Conservation (phyloP, 805 yeast genomes). For the Metschnikowia similis region DNA sequence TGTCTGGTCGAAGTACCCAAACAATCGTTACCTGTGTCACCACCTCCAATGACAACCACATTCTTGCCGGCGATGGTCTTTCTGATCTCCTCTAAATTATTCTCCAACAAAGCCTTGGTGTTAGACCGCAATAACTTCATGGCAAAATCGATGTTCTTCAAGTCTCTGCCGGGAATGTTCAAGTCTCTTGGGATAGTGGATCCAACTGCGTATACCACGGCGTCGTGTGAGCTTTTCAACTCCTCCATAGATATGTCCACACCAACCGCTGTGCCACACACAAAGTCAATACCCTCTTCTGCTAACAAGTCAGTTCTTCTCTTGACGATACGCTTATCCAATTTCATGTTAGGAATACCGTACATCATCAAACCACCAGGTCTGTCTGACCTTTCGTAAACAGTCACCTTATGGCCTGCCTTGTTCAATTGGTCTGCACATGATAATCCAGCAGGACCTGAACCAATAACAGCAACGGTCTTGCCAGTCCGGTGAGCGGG, state of each 20-base stretch:
- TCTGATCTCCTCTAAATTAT: constrained; percentile 72
- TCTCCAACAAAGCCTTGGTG: constrained; percentile 84
- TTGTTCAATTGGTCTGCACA: constrained; percentile 95
- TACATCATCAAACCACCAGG: constrained; percentile 97
- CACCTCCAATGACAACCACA: constrained; percentile 98
- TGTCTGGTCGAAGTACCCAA: constrained; percentile 96
- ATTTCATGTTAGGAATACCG: constrained; percentile 98
- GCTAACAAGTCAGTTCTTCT: constrained; percentile 87
- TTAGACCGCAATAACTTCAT: constrained; percentile 86
- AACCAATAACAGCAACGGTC: constrained; percentile 82
- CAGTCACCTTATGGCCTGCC: constrained; percentile 91
- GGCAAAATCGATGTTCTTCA: constrained; percentile 88
- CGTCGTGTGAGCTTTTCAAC: constrained; percentile 63
- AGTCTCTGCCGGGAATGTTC: constrained; percentile 88
- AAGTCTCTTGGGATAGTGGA: constrained; percentile 95
- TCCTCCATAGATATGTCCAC: constrained; percentile 73
- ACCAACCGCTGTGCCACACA: constrained; percentile 76
- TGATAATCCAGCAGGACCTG: constrained; percentile 97
- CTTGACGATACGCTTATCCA: constrained; percentile 88
- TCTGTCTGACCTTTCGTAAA: constrained; percentile 91
- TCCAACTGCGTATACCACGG: constrained; percentile 89
- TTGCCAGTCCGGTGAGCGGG: constrained; percentile 82
- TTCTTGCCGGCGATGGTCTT: constrained; percentile 73
- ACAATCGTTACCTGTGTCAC: constrained; percentile 99
- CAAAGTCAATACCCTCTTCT: constrained; percentile 84